Evolutionary conservation across 306 rosid species (phyloP).

Genomic region (Vicia villosa): DNA sequence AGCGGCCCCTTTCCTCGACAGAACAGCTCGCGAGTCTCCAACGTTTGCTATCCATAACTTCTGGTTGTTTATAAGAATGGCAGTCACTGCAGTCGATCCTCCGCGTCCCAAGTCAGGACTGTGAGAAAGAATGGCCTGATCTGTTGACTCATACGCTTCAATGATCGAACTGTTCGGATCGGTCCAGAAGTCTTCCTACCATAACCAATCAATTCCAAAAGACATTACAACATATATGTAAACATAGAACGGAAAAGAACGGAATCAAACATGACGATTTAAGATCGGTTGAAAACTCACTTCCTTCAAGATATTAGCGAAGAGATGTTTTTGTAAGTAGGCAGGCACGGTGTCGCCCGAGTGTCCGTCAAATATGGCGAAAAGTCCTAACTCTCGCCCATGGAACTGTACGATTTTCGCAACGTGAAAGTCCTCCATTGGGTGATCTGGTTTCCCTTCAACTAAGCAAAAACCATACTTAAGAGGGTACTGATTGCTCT

Average conservation of each 20-base stretch:
- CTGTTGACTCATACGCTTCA: slow-evolving; percentile 68
- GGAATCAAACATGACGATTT: not conserved
- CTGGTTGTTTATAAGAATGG: slow-evolving; percentile 61
- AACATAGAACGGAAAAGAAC: slow-evolving; percentile 21
- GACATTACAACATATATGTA: slow-evolving; percentile 17
- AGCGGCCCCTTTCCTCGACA: slow-evolving; percentile 66
- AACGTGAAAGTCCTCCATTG: slow-evolving; percentile 90
- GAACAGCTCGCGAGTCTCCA: slow-evolving; percentile 86
- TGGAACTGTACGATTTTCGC: slow-evolving; percentile 57
- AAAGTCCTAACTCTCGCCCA: slow-evolving; percentile 78
- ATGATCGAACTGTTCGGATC: slow-evolving; percentile 60
- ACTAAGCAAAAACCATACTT: slow-evolving; percentile 87
- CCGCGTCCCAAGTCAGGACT: slow-evolving; percentile 74
- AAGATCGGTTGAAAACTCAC: slow-evolving; percentile 54
- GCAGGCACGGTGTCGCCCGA: slow-evolving; percentile 83
- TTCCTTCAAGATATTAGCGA: slow-evolving; percentile 77
- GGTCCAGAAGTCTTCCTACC: slow-evolving; percentile 69
- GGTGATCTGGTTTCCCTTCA: slow-evolving; percentile 87
- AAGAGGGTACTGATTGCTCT: slow-evolving; percentile 59
- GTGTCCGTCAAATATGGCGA: slow-evolving; percentile 89
- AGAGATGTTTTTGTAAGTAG: slow-evolving; percentile 76
- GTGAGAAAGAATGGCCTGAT: slow-evolving; percentile 71
- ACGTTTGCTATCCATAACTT: slow-evolving; percentile 72
- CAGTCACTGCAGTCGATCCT: slow-evolving; percentile 82
- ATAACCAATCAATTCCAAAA: slow-evolving; percentile 23